These are phyloP conservation scores for Besnoitia besnoiti DNA, from an alignment of 169 alveolate genomes.

Conservation along the genomic window DNA sequence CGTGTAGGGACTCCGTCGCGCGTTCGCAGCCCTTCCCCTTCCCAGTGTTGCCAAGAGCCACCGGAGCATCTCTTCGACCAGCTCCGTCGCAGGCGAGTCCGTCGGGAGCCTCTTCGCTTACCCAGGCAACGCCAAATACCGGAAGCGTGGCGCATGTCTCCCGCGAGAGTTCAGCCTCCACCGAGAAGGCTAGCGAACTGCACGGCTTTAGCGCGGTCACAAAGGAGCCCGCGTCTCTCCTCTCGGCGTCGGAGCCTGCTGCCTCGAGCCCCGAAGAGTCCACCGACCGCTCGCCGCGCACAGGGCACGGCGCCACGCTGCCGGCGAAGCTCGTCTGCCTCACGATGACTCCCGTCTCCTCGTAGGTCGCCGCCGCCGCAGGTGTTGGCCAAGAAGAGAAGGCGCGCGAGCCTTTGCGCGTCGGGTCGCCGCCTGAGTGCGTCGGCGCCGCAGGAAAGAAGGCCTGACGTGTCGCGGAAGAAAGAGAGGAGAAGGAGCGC, in stretches of 20 bases:
- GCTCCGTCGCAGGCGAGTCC: neutral
- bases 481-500: neutral
- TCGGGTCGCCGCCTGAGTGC: too few species aligned
- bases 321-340: too few species aligned
- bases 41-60: too few species aligned
- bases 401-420: too few species aligned
- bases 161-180: neutral
- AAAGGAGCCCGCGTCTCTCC: neutral
- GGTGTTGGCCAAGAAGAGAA: too few species aligned
- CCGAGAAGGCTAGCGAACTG: neutral
- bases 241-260: too few species aligned
- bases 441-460: neutral
- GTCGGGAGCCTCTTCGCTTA: neutral
- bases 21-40: too few species aligned
- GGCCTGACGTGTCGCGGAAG: neutral
- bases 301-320: too few species aligned
- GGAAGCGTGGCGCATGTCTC: neutral
- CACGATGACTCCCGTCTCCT: too few species aligned
- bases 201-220: neutral
- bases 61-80: neutral
- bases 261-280: too few species aligned
- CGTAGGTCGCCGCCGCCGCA: too few species aligned
- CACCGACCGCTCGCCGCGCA: too few species aligned
- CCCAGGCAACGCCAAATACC: neutral
- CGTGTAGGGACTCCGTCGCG: neutral